These are phyloP conservation scores for Solidago caesia DNA, from an alignment of 129 eudicot species.

Conservation along the genomic window DNA sequence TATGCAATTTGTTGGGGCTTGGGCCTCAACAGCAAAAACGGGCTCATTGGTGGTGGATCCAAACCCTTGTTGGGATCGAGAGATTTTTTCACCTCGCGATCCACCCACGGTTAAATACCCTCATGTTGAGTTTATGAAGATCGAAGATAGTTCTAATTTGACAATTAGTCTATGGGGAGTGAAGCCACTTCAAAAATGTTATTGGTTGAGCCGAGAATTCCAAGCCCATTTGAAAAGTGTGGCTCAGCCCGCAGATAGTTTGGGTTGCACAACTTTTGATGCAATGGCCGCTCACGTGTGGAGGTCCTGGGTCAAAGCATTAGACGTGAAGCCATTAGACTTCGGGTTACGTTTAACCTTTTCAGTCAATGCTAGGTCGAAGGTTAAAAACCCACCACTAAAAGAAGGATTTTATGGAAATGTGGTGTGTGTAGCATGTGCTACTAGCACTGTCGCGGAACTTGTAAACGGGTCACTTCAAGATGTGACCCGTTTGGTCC, in stretches of 20 bases:
- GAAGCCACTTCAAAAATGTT: slow-evolving; percentile 74
- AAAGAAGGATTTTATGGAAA: slow-evolving; percentile 83
- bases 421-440: slow-evolving; percentile 85
- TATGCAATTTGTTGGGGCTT: slow-evolving; percentile 82
- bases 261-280: slow-evolving; percentile 71
- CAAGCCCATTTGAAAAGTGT: slow-evolving; percentile 54
- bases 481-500: slow-evolving; percentile 49
- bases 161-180: slow-evolving; percentile 63
- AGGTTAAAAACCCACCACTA: slow-evolving; percentile 49
- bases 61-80: slow-evolving; percentile 82
- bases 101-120: slow-evolving; percentile 65
- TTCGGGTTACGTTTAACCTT: slow-evolving; percentile 71
- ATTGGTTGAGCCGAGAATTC: slow-evolving; percentile 55
- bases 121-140: slow-evolving; percentile 71
- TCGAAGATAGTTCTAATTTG: slow-evolving; percentile 59
- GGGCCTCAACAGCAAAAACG: slow-evolving; percentile 71
- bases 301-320: slow-evolving; percentile 85
- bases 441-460: slow-evolving; percentile 51
- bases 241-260: slow-evolving; percentile 37
- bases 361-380: slow-evolving; percentile 63
- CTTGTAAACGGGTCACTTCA: slow-evolving; percentile 49
- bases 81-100: slow-evolving; percentile 55
- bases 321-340: slow-evolving; percentile 67
- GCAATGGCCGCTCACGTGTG: slow-evolving; percentile 89
- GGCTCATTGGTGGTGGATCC: slow-evolving; percentile 58